Evolutionary conservation across 805 yeast species (phyloP), one percentile per base, ranked within the genome.

Genomic region (Ogataea methanolica): DNA sequence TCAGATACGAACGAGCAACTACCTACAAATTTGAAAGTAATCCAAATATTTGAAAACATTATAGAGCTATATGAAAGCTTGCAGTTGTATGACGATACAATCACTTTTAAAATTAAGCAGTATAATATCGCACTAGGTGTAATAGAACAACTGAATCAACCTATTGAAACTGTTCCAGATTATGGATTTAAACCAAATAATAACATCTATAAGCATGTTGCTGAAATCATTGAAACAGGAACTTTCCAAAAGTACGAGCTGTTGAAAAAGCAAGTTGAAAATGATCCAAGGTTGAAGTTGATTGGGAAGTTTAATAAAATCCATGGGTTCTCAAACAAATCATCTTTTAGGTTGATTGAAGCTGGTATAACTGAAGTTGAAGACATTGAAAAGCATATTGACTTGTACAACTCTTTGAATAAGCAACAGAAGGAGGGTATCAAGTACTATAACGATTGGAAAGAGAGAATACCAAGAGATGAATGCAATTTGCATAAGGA

Each of bases 271-370:
- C 42, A 39, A 34, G 42, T 57, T 11, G 26, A 38, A 33, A 45
- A 47, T 1, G 61, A 69, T 43, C 60, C 60, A 12, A 49, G 58
- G 15, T 43, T 60, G 14, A 47, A 55, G 14, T 52, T 63, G 3
- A 43, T 75, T 33, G 56, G 59, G 19, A 45, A 58, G 38, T 69
- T 80, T 39, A 60, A 65, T 37, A 63, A 69, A 1, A 69, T 80
- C 3, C 69, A 73, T 53, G 82, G 83, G 0, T 80, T 80, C 8
- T 84, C 83, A 0, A 63, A 68, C 4, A 54, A 45, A 6, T 59
- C 62, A 4, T 78, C 83, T 0, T 52, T 59, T 23, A 56, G 62
- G 42, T 71, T 79, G 41, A 50, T 62, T 6, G 62, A 67, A 46
- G 75, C 77, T 4, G 54, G 58, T 26, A 55, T 72, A 15, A 64